A percentile compares a stretch with the other conserved stretches of the same genome.
Evolutionary conservation across 306 rosid species (phyloP).

Genomic region (Elaeagnus macrophylla): DNA sequence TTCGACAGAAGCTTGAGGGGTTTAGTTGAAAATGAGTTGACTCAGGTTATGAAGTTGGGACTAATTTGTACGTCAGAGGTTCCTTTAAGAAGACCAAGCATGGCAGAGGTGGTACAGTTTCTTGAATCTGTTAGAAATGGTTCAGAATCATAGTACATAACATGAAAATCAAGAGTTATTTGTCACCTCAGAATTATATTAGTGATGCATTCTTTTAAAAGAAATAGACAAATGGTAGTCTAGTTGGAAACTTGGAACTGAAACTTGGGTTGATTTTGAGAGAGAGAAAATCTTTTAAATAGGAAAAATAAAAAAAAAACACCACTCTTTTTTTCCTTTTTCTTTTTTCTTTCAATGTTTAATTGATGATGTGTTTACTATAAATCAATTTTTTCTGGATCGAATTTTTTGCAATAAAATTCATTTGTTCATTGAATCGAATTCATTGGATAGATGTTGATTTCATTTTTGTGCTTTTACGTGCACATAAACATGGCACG

Average conservation of each 20-base stretch:
- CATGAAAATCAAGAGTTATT: neutral
- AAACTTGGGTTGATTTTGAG: slow-evolving; percentile 15
- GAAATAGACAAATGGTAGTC: neutral
- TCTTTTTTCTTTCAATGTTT: slow-evolving; percentile 39
- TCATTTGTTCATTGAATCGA: slow-evolving; percentile 35
- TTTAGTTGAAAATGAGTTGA: slow-evolving; percentile 76
- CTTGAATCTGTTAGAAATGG: slow-evolving; percentile 94
- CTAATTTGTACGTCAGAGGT: slow-evolving; percentile 78
- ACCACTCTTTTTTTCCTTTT: too few relatives aligned
- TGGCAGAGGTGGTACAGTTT: slow-evolving; percentile 95
- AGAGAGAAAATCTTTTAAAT: slow-evolving; percentile 13
- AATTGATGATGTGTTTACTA: slow-evolving; percentile 28
- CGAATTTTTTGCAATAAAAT: slow-evolving; percentile 35
- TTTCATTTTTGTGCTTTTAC: too few relatives aligned
- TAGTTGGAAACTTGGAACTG: slow-evolving; percentile 9
- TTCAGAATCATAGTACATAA: slow-evolving; percentile 36
- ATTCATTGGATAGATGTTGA: too few relatives aligned
- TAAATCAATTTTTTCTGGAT: slow-evolving; percentile 21
- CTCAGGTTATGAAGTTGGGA: slow-evolving; percentile 91
- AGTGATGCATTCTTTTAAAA: slow-evolving; percentile 19
- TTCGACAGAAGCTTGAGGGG: slow-evolving; percentile 69
- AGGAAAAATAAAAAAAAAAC: too few relatives aligned
- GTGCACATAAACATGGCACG: too few relatives aligned
- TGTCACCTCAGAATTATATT: slow-evolving; percentile 18
- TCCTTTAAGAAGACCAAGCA: slow-evolving; percentile 89